Base-by-base conservation (phyloP, 352 stramenopile genomes). In the Elongisporangium senticosum region DNA sequence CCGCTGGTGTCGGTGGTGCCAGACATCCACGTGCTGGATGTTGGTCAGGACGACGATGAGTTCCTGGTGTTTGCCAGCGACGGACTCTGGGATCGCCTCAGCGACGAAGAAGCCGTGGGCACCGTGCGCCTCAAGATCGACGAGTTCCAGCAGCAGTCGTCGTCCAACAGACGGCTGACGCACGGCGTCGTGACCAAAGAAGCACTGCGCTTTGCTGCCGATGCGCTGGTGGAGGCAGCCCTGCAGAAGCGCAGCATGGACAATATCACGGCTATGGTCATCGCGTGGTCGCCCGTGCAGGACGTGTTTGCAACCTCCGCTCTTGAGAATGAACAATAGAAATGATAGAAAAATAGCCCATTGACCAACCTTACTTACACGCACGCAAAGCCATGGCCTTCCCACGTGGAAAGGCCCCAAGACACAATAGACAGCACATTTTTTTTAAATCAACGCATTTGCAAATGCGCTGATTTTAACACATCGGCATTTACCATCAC, bases 221-320 rank as follows among this genome's bases (percentile, higher is more conserved):
- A 77, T 23, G 79, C 79, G 47, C 70, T 93, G 6, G 74, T 93
- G 20, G 79, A 93, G 58, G 62, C 72, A 22, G 83, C 83, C 19
- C 60, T 93, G 26, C 54, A 71, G 23, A 87, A 88, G 61, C 72
- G 77, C 59, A 89, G 74, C 59, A 89, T 87, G 74, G 83, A 93
- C 69, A 93, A 93, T 64, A 87, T 93, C 64, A 91, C 83, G 19
- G 78, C 75, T 43, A 87, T 90, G 71, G 77, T 93, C 51, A 75
- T 90, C 24, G 83, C 72, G 22, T 86, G 79, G 58, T 65, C 71
- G 2, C 51, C 69, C 47, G 28, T 67, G 59, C 19, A 39, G 28
- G 28, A 39, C 28, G 7, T 39, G 6, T 39, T 39, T 39, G 28
- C 28, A 11, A 1, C 10, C 28, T 39, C 28, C 6, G 10, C 7